These are phyloP conservation scores for Neoscytalidium dimidiatum DNA, from an alignment of 2,329 filamentous ascomycete species.

Conservation along the genomic window DNA sequence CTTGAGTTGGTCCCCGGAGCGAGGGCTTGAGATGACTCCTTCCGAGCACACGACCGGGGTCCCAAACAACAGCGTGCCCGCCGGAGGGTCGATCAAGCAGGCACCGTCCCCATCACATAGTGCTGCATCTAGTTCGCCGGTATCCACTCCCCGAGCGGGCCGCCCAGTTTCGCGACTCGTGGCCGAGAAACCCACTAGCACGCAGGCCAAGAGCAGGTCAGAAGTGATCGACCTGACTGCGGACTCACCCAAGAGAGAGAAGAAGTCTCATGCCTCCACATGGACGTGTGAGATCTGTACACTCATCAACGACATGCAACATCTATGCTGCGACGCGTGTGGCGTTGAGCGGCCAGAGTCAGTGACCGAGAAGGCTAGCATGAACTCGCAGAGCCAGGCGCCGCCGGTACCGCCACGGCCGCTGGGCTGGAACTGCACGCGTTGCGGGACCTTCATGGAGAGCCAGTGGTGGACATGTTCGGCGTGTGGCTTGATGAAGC, in stretches of 20 bases:
- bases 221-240: conserved; percentile 20
- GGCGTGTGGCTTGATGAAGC: conserved; percentile 61
- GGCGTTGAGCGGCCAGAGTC: conserved; percentile 54
- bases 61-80: conserved; percentile 9
- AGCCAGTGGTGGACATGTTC: conserved; percentile 66
- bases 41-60: conserved; percentile 36
- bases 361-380: conserved; percentile 30
- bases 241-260: conserved; percentile 25
- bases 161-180: conserved; percentile 39
- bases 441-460: conserved; percentile 65
- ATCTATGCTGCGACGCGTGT: conserved; percentile 63
- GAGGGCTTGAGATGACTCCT: conserved; percentile 37
- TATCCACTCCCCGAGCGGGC: conserved; percentile 24
- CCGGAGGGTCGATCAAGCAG: conserved; percentile 3
- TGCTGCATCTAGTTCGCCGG: not conserved
- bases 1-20: conserved; percentile 37
- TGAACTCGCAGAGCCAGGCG: conserved; percentile 28
- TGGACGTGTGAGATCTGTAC: conserved; percentile 66
- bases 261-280: conserved; percentile 35
- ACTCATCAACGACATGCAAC: conserved; percentile 61
- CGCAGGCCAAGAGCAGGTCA: conserved; percentile 22
- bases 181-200: conserved; percentile 22
- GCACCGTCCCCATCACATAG: not conserved
- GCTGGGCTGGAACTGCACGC: conserved; percentile 60
- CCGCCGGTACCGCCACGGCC: conserved; percentile 40